Conservation (phyloP, 179 eudicot species). For the Vitellaria paradoxa region DNA sequence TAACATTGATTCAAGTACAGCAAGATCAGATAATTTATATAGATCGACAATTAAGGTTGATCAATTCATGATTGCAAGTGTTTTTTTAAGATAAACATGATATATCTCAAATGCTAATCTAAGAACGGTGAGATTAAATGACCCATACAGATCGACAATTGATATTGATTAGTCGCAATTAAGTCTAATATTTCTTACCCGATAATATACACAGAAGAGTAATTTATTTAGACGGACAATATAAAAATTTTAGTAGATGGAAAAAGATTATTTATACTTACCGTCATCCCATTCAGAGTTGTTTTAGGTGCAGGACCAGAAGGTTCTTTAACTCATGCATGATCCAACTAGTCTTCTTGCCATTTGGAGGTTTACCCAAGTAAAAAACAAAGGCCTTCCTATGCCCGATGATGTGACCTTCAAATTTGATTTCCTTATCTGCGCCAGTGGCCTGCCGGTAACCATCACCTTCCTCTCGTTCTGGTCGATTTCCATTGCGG, state of each 20-base stretch:
- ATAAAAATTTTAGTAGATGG: not conserved
- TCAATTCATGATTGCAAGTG: too few species aligned
- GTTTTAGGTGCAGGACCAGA: not conserved
- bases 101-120: too few species aligned
- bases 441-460: constrained; percentile 30
- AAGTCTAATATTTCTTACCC: too few species aligned
- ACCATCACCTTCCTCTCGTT: constrained; percentile 19
- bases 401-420: not conserved
- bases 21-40: too few species aligned
- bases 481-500: constrained; percentile 19
- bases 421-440: not conserved
- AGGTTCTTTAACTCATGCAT: constrained; percentile 27
- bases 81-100: too few species aligned
- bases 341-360: constrained; percentile 22
- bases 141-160: too few species aligned
- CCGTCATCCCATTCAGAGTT: constrained; percentile 11
- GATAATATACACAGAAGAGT: too few species aligned
- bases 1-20: too few species aligned
- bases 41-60: too few species aligned
- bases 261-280: not conserved
- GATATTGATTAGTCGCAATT: too few species aligned
- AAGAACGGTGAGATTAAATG: too few species aligned
- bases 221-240: too few species aligned
- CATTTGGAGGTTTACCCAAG: constrained; percentile 17
- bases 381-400: constrained; percentile 19